These are phyloP conservation scores for Lentinula raphanica DNA, from an alignment of 768 basidiomycete species.

Conservation along the genomic window DNA sequence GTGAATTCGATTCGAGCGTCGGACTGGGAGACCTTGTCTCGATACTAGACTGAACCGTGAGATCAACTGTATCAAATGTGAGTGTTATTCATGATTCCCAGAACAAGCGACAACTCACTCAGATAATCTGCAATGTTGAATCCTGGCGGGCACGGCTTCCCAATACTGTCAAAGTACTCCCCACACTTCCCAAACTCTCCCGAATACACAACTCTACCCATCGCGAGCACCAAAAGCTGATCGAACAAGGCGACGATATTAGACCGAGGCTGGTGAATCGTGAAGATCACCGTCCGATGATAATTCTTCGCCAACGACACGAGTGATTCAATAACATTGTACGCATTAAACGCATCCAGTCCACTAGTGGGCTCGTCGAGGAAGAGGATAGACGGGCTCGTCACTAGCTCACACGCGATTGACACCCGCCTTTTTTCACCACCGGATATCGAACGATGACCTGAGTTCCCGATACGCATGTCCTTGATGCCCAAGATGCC, in stretches of 20 bases:
- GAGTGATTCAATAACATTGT: conserved; percentile 88
- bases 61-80: conserved; percentile 45
- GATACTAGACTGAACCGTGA: conserved; percentile 58
- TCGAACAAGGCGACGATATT: conserved; percentile 97
- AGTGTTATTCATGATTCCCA: background rate
- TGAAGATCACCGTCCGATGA: conserved; percentile 94
- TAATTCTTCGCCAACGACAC: conserved; percentile 82
- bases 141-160: conserved; percentile 81
- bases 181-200: conserved; percentile 74
- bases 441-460: conserved; percentile 87
- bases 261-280: conserved; percentile 96
- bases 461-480: conserved; percentile 83
- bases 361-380: conserved; percentile 97
- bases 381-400: conserved; percentile 92
- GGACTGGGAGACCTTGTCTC: conserved; percentile 35
- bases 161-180: conserved; percentile 74
- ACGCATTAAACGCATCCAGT: conserved; percentile 92
- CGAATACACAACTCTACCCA: conserved; percentile 81
- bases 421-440: conserved; percentile 96
- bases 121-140: conserved; percentile 97
- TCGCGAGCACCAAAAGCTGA: conserved; percentile 78
- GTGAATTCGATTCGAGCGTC: conserved; percentile 34
- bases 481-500: conserved; percentile 91
- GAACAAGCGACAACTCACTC: too few relatives aligned
- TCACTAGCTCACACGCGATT: conserved; percentile 97